Evolutionary conservation across 2,329 filamentous ascomycete genomes (phyloP).

Genomic region (Sarocladiaceae sp.): DNA sequence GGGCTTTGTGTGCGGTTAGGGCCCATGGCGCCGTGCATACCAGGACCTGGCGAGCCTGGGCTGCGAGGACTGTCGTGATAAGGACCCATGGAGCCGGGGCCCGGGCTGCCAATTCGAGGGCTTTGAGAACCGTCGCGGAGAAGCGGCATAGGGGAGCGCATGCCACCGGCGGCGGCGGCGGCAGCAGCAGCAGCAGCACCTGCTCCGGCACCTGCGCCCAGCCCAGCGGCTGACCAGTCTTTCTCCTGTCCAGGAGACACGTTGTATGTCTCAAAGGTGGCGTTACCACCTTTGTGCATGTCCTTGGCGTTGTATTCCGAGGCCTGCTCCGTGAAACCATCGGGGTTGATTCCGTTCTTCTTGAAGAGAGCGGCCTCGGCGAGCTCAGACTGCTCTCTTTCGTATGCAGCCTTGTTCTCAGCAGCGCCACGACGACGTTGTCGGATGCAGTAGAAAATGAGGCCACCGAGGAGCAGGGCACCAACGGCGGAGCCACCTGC

Average conservation of each 20-base stretch:
- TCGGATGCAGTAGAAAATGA: constrained; percentile 50
- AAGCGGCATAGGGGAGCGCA: constrained; percentile 2
- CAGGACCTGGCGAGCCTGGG: neutral
- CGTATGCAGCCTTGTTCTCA: constrained; percentile 45
- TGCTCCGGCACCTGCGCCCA: constrained; percentile 4
- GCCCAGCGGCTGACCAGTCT: neutral
- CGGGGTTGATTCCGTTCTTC: constrained; percentile 43
- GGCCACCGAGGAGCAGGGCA: constrained; percentile 34
- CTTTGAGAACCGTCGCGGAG: constrained; percentile 8
- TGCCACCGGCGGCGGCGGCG: neutral
- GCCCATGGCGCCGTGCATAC: constrained; percentile 8
- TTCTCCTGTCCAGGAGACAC: constrained; percentile 7
- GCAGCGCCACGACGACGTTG: constrained; percentile 48
- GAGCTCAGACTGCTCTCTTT: constrained; percentile 42
- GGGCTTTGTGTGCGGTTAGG: constrained; percentile 9
- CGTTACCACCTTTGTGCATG: constrained; percentile 6
- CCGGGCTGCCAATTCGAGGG: constrained; percentile 3
- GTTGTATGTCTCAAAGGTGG: constrained; percentile 8
- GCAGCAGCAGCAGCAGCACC: constrained; percentile 10
- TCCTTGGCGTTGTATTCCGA: constrained; percentile 12
- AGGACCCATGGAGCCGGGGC: neutral
- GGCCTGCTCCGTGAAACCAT: constrained; percentile 12
- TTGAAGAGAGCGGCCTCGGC: constrained; percentile 47
- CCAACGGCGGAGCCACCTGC: constrained; percentile 39
- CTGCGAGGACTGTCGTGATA: constrained; percentile 9